A percentile compares a stretch with the other conserved stretches of the same genome.
These are phyloP conservation scores for Coriolopsis trogii DNA, from an alignment of 1,284 basidiomycete genomes.

Conservation along the genomic window DNA sequence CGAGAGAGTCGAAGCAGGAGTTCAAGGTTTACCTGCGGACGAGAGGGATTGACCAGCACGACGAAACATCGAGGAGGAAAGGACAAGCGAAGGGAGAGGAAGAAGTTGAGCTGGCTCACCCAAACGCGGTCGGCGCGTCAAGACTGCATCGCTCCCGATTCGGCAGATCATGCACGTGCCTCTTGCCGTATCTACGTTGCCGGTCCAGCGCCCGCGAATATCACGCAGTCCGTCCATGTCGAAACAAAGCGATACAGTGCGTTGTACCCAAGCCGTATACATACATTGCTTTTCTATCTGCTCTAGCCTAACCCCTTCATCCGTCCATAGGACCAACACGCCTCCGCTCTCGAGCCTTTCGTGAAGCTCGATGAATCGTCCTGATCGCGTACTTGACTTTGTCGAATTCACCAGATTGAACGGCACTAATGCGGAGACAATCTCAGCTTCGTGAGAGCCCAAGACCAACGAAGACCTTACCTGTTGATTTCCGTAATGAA, in stretches of 20 bases:
- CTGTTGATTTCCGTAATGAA: conserved; percentile 76
- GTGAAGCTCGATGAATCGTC: conserved; percentile 63
- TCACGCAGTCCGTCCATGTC: conserved; percentile 1
- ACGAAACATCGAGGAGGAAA: conserved; percentile 59
- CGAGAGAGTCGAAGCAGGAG: neutral
- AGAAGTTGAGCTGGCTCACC: conserved; percentile 24
- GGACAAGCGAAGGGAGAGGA: conserved; percentile 19
- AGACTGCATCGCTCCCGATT: conserved; percentile 20
- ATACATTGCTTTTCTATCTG: conserved; percentile 19
- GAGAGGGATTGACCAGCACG: conserved; percentile 60
- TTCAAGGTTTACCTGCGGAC: conserved; percentile 46
- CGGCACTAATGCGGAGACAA: conserved; percentile 54
- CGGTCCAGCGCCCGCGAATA: conserved; percentile 8
- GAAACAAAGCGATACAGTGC: neutral
- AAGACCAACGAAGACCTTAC: conserved; percentile 51
- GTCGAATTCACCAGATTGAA: conserved; percentile 67
- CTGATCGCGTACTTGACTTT: conserved; percentile 80
- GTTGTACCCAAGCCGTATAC: conserved; percentile 6
- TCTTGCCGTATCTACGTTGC: neutral
- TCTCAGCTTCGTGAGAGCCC: conserved; percentile 11
- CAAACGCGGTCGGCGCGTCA: conserved; percentile 11
- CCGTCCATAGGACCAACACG: conserved; percentile 48
- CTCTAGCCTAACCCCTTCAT: conserved; percentile 27
- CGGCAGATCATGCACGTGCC: conserved; percentile 18
- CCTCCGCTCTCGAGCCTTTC: conserved; percentile 70